phyloP scores from a whole-genome alignment of 2,329 filamentous ascomycete genomes.

The Coniochaeta ligniaria region DNA sequence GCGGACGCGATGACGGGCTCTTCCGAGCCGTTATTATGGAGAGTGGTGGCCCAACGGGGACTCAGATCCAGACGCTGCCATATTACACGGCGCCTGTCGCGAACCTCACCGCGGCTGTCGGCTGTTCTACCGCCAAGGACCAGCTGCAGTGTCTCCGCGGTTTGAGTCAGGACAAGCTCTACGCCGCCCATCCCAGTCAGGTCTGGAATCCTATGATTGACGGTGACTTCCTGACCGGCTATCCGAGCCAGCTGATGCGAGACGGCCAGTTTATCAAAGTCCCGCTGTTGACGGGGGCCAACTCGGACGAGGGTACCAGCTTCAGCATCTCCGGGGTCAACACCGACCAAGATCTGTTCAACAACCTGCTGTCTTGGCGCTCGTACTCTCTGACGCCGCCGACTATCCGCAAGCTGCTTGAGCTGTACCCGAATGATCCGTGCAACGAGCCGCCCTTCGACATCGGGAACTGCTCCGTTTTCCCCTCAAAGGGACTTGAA shows the following conservation, averaged over 20 bases:
- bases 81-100: constrained; percentile 26
- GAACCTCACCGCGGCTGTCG: constrained; percentile 25
- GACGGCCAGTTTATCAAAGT: constrained; percentile 34
- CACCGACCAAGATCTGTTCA: constrained; percentile 34
- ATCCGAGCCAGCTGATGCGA: constrained; percentile 35
- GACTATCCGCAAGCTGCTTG: constrained; percentile 32
- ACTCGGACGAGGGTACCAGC: constrained; percentile 38
- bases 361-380: constrained; percentile 32
- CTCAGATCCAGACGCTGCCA: constrained; percentile 21
- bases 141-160: constrained; percentile 28
- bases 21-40: constrained; percentile 48
- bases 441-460: constrained; percentile 35
- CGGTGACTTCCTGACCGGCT: constrained; percentile 38
- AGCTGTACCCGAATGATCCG: constrained; percentile 41
- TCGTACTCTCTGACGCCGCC: constrained; percentile 37
- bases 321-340: constrained; percentile 32
- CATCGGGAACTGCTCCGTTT: constrained; percentile 26
- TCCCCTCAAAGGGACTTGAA: constrained; percentile 25
- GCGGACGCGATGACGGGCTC: constrained; percentile 45
- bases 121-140: constrained; percentile 25
- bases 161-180: constrained; percentile 22
- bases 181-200: constrained; percentile 24
- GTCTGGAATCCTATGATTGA: constrained; percentile 38
- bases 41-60: constrained; percentile 33
- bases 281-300: constrained; percentile 38